These are phyloP conservation scores for Psilocybe cubensis DNA, from an alignment of 768 basidiomycete species.

Conservation along the genomic window DNA sequence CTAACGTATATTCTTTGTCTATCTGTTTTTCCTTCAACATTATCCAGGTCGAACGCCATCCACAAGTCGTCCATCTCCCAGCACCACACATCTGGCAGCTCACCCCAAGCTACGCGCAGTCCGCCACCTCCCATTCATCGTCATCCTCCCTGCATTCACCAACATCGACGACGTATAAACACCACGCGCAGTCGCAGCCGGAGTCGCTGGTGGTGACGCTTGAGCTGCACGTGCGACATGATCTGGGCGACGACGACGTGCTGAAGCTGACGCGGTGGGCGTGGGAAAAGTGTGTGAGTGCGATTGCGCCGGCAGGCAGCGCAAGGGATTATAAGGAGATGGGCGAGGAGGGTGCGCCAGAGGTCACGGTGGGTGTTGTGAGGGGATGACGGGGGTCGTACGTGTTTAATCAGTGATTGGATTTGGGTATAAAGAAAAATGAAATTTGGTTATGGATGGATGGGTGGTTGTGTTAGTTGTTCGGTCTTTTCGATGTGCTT, in stretches of 20 bases:
- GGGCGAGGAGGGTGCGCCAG: constrained; percentile 49
- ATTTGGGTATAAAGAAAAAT: neutral
- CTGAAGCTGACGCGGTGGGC: constrained; percentile 77
- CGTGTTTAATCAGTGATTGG: neutral
- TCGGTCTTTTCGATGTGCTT: too few species aligned
- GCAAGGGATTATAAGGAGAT: constrained; percentile 28
- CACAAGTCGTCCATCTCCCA: constrained; percentile 79
- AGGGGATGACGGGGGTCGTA: constrained; percentile 36
- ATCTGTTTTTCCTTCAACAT: too few species aligned
- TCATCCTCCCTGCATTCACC: neutral
- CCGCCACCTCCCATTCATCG: constrained; percentile 5
- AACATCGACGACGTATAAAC: neutral
- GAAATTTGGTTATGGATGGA: too few species aligned
- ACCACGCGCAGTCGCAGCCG: neutral
- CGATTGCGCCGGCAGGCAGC: constrained; percentile 51
- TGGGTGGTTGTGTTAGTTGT: too few species aligned
- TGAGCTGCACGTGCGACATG: constrained; percentile 72
- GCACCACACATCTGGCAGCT: constrained; percentile 92
- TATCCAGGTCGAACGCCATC: constrained; percentile 78
- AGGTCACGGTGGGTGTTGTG: constrained; percentile 78
- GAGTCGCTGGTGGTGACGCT: constrained; percentile 72
- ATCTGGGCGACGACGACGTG: constrained; percentile 72
- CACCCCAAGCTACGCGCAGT: constrained; percentile 43
- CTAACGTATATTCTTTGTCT: neutral
- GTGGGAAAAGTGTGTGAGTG: constrained; percentile 65